Percentiles rank a stretch among this genome's conserved stretches.
These are phyloP conservation scores for Didymella glomerata DNA, from an alignment of 2,329 filamentous ascomycete species.

Conservation along the genomic window DNA sequence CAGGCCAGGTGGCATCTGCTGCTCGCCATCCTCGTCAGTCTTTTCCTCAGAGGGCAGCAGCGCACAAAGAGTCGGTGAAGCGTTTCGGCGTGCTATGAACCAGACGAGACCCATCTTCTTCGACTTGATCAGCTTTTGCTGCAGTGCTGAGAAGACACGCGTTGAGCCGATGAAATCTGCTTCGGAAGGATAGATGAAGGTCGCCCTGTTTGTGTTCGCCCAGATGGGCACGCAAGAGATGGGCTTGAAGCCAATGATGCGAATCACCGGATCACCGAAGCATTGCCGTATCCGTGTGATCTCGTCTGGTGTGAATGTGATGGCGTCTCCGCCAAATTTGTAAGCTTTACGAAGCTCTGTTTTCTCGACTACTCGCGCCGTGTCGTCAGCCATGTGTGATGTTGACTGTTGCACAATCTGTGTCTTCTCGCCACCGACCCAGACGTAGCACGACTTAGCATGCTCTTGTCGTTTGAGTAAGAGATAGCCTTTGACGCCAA, in stretches of 20 bases:
- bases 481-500: constrained; percentile 93
- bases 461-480: constrained; percentile 84
- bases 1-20: constrained; percentile 80
- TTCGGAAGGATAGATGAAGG: constrained; percentile 94
- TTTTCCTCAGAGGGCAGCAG: constrained; percentile 78
- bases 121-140: constrained; percentile 82
- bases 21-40: constrained; percentile 69
- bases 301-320: constrained; percentile 87
- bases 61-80: constrained; percentile 79
- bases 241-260: constrained; percentile 94
- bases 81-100: constrained; percentile 85
- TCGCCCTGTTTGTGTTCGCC: constrained; percentile 85
- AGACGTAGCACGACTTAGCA: constrained; percentile 85
- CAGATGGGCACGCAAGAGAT: constrained; percentile 77
- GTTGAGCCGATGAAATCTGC: constrained; percentile 89
- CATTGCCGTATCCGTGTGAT: constrained; percentile 74
- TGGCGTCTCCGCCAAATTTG: constrained; percentile 91
- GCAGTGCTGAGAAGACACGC: constrained; percentile 88
- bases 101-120: constrained; percentile 87
- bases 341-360: constrained; percentile 88
- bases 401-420: constrained; percentile 81
- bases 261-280: constrained; percentile 83
- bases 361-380: constrained; percentile 78
- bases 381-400: constrained; percentile 79
- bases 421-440: constrained; percentile 82